phyloP scores from a whole-genome alignment of 2,329 filamentous ascomycete genomes.

The Penicillium sp. region DNA sequence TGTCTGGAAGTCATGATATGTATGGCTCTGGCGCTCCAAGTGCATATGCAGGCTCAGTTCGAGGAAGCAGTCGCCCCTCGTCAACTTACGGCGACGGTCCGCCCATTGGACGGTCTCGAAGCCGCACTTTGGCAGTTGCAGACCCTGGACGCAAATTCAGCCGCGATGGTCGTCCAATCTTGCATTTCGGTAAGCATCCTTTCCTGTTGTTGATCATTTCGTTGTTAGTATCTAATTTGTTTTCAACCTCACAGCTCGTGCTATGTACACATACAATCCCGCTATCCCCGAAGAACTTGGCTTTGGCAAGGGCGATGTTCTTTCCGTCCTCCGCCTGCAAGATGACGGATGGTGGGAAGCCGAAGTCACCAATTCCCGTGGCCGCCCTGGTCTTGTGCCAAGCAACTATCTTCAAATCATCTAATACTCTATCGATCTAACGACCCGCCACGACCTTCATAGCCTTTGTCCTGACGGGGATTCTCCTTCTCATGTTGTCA shows the following conservation, averaged over 20 bases:
- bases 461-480: conserved; percentile 22
- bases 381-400: conserved; percentile 58
- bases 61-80: conserved; percentile 46
- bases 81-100: conserved; percentile 55
- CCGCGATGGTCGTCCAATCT: conserved; percentile 77
- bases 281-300: conserved; percentile 93
- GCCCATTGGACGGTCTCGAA: conserved; percentile 56
- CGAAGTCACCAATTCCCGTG: conserved; percentile 66
- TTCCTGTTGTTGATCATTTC: not conserved
- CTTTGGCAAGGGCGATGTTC: conserved; percentile 86
- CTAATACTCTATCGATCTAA: conserved; percentile 29
- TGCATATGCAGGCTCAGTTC: conserved; percentile 33
- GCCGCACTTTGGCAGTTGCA: conserved; percentile 82
- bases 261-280: conserved; percentile 89
- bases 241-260: conserved; percentile 63
- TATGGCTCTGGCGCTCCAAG: conserved; percentile 49
- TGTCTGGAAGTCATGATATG: conserved; percentile 55
- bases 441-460: conserved; percentile 26
- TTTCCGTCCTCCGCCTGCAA: conserved; percentile 85
- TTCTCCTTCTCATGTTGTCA: conserved; percentile 16
- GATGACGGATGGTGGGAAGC: conserved; percentile 99
- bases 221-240: conserved; percentile 18
- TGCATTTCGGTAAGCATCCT: conserved; percentile 82
- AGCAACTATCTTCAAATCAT: conserved; percentile 66
- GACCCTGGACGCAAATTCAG: conserved; percentile 70